Evolutionary conservation across 2,329 filamentous ascomycete genomes (phyloP), one percentile per base, ranked within the genome.

Genomic region (Aspergillus vadensis): DNA sequence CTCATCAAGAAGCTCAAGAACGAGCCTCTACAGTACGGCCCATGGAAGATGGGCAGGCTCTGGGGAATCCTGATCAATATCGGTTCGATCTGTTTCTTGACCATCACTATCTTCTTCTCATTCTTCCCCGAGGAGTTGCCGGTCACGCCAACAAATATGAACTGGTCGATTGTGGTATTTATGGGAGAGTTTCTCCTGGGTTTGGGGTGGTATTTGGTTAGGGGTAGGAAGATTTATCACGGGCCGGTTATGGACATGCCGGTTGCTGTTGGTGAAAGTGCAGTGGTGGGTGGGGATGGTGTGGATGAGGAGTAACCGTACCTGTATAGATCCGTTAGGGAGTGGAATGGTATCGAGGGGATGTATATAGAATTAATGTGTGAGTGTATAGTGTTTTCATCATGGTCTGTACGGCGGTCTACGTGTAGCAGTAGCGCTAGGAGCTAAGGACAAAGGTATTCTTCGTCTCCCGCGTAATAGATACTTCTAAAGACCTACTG

Each of bases 141-240:
- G 2, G 51, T 81, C 1, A 77, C 73, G 0, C 63, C 72, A 3
- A 68, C 65, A 4, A 77, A 75, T 12, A 82, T 84, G 70, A 85
- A 85, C 67, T 85, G 81, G 80, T 78, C 77, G 19, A 66, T 74
- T n/a, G 72, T 82, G 6, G 77, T 84, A 47, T 81, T 82, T 57
- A 69, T 65, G 32, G 73, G 70, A 1, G 72, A 54, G 15, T 27
- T 54, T 7, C 7, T 77, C 5, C 73, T 81, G 58, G 56, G 77
- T 5, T 72, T 80, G 38, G 64, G 70, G 6, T 80, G 80, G 62
- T 79, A 79, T 66, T 4, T 70, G n/a, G 52, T 72, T 10, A 68
- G 72, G 59, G 76, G 70, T 5, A 68, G 65, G 57, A 65, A 67
- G 32, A 56, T 70, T 6, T 78, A 79, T 63, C 55, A 62, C 39